Evolutionary conservation across 176 grass and related monocot genomes (phyloP).

Genomic region (Raddia guianensis): DNA sequence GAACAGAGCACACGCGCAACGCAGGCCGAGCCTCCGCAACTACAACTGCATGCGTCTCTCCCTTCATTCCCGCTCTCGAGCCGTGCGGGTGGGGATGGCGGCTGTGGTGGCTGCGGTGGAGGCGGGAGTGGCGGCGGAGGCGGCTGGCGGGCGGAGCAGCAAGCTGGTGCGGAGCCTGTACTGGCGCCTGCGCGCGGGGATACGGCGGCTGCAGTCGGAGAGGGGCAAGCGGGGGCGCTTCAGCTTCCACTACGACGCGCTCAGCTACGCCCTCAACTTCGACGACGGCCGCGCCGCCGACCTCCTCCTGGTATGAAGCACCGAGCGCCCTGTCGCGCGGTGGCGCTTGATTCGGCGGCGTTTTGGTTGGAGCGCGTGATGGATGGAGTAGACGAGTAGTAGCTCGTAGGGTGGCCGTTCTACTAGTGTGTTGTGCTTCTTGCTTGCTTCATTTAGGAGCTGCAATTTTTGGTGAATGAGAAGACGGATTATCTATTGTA

Average conservation of each 20-base stretch:
- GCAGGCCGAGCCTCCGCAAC: not conserved
- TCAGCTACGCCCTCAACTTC: constrained; percentile 96
- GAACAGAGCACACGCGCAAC: not conserved
- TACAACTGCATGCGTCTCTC: not conserved
- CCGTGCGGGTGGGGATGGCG: constrained; percentile 10
- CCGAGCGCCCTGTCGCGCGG: not conserved
- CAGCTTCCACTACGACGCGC: constrained; percentile 90
- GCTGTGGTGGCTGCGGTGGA: constrained; percentile 53
- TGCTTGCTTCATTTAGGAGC: not conserved
- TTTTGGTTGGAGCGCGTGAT: not conserved
- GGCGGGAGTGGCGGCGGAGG: constrained; percentile 54
- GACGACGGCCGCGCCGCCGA: constrained; percentile 66
- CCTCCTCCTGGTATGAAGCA: constrained; percentile 11
- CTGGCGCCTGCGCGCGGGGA: constrained; percentile 68
- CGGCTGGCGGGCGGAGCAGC: constrained; percentile 51
- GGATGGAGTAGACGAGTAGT: not conserved
- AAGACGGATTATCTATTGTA: constrained; percentile 1
- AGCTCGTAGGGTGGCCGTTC: not conserved
- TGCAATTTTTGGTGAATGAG: not conserved
- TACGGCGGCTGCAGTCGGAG: constrained; percentile 63
- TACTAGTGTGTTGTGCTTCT: not conserved
- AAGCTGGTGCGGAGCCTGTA: constrained; percentile 62
- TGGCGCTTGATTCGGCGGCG: not conserved
- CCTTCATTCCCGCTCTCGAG: not conserved
- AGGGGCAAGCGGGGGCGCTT: constrained; percentile 49